Evolutionary conservation across 805 yeast species (phyloP).

Genomic region (Candida michaelii): DNA sequence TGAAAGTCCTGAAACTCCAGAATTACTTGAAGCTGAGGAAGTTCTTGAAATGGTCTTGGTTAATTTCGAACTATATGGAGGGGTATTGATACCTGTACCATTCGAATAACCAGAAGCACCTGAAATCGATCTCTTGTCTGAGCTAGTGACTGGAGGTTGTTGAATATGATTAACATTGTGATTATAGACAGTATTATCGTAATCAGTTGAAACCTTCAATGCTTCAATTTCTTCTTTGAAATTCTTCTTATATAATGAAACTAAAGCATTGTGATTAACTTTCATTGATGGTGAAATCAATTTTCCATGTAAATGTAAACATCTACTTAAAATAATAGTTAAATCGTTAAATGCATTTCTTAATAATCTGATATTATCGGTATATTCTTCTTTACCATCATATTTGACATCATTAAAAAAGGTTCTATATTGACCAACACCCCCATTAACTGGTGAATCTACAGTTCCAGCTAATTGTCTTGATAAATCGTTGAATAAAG

Average conservation of each 20-base stretch:
- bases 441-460: slow-evolving; percentile 91
- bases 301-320: slow-evolving; percentile 68
- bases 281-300: slow-evolving; percentile 56
- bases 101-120: slow-evolving; percentile 16
- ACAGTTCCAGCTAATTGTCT: slow-evolving; percentile 80
- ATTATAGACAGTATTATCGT: slow-evolving; percentile 27
- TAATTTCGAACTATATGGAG: slow-evolving; percentile 21
- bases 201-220: slow-evolving; percentile 37
- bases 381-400: slow-evolving; percentile 32
- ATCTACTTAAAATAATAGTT: slow-evolving; percentile 60
- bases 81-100: slow-evolving; percentile 16
- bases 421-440: slow-evolving; percentile 77
- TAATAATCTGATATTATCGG: slow-evolving; percentile 34
- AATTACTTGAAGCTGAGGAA: slow-evolving; percentile 24
- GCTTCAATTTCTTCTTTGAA: slow-evolving; percentile 62
- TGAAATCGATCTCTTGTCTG: slow-evolving; percentile 23
- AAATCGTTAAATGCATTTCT: slow-evolving; percentile 64
- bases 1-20: slow-evolving; percentile 29
- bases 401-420: slow-evolving; percentile 51
- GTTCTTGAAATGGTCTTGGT: slow-evolving; percentile 19
- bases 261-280: slow-evolving; percentile 66
- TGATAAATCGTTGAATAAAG: slow-evolving; percentile 62
- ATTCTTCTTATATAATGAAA: slow-evolving; percentile 62
- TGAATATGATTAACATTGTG: slow-evolving; percentile 19
- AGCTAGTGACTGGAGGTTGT: slow-evolving; percentile 12